Percentiles rank a stretch among this genome's conserved stretches.
Evolutionary conservation across 768 basidiomycete species (phyloP).

Genomic region (Collybia sordida): DNA sequence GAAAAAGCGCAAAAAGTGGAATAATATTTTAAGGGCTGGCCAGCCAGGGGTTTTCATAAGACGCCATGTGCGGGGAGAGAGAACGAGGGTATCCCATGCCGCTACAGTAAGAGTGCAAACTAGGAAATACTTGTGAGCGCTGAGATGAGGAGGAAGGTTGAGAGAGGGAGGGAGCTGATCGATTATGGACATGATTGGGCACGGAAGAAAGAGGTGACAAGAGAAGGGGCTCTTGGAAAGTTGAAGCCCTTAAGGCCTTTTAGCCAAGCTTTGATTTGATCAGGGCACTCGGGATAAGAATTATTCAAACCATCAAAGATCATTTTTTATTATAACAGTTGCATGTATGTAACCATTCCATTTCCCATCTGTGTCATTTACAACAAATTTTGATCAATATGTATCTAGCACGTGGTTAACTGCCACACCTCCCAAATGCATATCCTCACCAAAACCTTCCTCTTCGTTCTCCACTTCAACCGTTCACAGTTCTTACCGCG

Average conservation of each 20-base stretch:
- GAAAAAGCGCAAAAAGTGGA: constrained; percentile 70
- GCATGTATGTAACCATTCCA: too few species aligned
- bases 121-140: constrained; percentile 86
- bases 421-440: constrained; percentile 3
- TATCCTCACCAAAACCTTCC: not conserved
- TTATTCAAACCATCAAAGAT: not conserved
- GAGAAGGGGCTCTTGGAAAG: constrained; percentile 5
- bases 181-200: constrained; percentile 29
- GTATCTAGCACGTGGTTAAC: too few species aligned
- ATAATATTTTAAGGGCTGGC: constrained; percentile 77
- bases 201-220: constrained; percentile 3
- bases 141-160: constrained; percentile 73
- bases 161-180: constrained; percentile 61
- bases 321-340: too few species aligned
- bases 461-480: not conserved
- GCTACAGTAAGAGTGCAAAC: constrained; percentile 89
- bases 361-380: not conserved
- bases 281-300: not conserved
- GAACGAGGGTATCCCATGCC: constrained; percentile 87
- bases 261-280: not conserved
- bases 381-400: constrained; percentile 4
- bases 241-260: not conserved
- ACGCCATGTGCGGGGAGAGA: constrained; percentile 76
- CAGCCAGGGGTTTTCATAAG: constrained; percentile 64
- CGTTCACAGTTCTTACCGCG: not conserved